Base-by-base conservation (phyloP, 306 rosid species). In the Datisca glomerata region DNA sequence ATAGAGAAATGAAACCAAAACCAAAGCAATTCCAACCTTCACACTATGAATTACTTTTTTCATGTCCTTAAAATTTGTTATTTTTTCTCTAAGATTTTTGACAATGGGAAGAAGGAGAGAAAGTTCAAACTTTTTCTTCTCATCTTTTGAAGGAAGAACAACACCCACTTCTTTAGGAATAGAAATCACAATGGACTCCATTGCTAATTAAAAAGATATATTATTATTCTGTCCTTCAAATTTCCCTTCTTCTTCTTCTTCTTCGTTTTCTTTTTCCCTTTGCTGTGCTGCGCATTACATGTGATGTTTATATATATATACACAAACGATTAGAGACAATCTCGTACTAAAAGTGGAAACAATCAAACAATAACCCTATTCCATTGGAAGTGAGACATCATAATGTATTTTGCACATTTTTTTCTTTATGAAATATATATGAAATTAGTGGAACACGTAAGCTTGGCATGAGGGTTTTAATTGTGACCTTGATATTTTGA, bases 21-120 rank as follows among this genome's bases (percentile, higher is more conserved):
- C 89, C 12, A 87, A 47, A 2, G 97, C 80, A 32, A 70, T 31
- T 51, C 89, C 97, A 3, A 83, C 89, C 61, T 83, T 87, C 63
- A 68, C 16, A 32, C 94, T 65, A 59, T 87, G 97, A 12, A 75
- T 72, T 10, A 74, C 3, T 58, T 61, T 87, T 45, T 43, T 74
- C 24, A 71, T 65, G 12, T 55, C 53, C 2, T 63, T 40, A n/a
- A n/a, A n/a, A n/a, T n/a, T n/a, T n/a, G n/a, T n/a, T n/a, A n/a
- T n/a, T n/a, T n/a, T n/a, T n/a, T n/a, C n/a, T n/a, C n/a, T n/a
- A n/a, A n/a, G n/a, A n/a, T n/a, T n/a, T n/a, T n/a, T n/a, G n/a
- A n/a, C n/a, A n/a, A n/a, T 10, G 53, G 53, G 34, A 22, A 13
- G 45, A 28, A 44, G 37, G 28, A 51, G 27, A 13, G 52, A 43